Evolutionary conservation across 805 yeast species (phyloP), one percentile per base, ranked within the genome.

Genomic region (Ogataea pignaliae): DNA sequence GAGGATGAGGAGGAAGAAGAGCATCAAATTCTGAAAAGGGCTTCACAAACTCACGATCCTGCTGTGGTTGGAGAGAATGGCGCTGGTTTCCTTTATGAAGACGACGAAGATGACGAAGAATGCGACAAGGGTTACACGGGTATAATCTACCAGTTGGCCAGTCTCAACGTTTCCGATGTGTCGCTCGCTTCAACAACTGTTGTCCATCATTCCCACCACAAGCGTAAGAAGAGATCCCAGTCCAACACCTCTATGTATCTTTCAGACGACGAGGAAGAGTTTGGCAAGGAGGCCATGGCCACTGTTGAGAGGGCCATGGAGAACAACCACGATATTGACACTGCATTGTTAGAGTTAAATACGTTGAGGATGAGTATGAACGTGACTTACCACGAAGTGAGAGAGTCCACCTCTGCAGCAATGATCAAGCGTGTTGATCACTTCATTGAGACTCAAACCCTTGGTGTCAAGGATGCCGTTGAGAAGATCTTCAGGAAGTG

Each of bases 361-460:
- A 93, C 99, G 0, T 73, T 93, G 59, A 78, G 98, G 68, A 91
- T 93, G 99, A 88, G 97, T 57, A 85, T 90, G 93, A 88, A 93
- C 62, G 99, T 89, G 14, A 78, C 93, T 0, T 91, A 93, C 64
- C 95, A 88, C 57, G 96, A 90, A 59, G 97, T 93, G 12, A 78
- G 97, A 60, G 65, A 70, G 29, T 95, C 96, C 5, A 88, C 96
- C 0, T 70, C 81, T 31, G 72, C 73, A 33, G 93, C 97, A 0
- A 70, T 93, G 57, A 56, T 88, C 36, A 70, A 71, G 36, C 76
- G 93, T 56, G 78, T 87, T 11, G 72, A 79, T 41, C 88, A 88
- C 53, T 83, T 85, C 55, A 78, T 89, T 33, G 74, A 80, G 34
- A 86, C 96, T 1, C 86, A 78, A 47, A 85, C 96, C 0, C 69